Conservation (phyloP, 2,329 filamentous ascomycete genomes). For the Didymellaceae sp. region DNA sequence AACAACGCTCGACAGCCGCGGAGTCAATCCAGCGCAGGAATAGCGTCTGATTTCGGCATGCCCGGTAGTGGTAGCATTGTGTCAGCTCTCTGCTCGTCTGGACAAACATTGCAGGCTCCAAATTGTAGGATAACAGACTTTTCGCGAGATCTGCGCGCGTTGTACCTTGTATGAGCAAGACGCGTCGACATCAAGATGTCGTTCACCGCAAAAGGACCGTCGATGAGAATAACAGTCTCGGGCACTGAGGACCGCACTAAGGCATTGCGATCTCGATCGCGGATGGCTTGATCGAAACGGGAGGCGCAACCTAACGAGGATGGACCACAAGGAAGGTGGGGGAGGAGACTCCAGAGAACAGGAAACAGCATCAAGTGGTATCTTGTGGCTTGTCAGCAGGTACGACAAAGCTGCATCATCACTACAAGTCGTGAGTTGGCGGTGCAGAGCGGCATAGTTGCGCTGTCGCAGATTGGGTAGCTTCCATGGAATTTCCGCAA, state of each 20-base stretch:
- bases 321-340: constrained; percentile 10
- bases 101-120: not conserved
- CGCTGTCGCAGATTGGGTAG: constrained; percentile 12
- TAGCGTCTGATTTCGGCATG: constrained; percentile 9
- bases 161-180: not conserved
- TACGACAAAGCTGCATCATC: constrained; percentile 3
- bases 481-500: constrained; percentile 16
- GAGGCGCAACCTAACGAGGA: constrained; percentile 1
- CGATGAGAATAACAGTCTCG: not conserved
- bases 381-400: not conserved
- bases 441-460: constrained; percentile 5
- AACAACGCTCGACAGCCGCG: constrained; percentile 1
- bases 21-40: constrained; percentile 1
- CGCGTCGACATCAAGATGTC: constrained; percentile 4
- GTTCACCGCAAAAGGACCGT: constrained; percentile 15
- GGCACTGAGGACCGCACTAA: constrained; percentile 1
- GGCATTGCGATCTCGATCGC: constrained; percentile 9
- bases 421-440: constrained; percentile 13
- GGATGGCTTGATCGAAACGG: not conserved
- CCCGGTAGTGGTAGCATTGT: not conserved
- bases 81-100: constrained; percentile 1
- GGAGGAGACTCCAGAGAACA: not conserved
- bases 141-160: constrained; percentile 5
- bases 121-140: not conserved
- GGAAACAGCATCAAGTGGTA: not conserved